phyloP scores from a whole-genome alignment of 805 yeast species.

The fission yeast (Schizosaccharomyces pombe) region DNA sequence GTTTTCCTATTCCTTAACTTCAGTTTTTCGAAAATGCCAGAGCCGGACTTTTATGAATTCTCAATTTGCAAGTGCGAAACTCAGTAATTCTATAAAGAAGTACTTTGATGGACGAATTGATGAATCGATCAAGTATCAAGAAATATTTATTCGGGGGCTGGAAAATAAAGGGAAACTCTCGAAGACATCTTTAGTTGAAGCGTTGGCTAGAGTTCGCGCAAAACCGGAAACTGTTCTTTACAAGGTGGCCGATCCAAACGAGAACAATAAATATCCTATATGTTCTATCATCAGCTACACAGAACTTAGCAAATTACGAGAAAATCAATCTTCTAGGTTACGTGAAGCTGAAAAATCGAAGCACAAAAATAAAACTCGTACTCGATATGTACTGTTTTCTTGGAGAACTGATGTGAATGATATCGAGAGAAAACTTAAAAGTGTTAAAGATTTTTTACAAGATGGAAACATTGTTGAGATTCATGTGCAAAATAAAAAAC shows the following conservation, averaged over 20 bases:
- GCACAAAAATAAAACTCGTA: not conserved
- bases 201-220: no score
- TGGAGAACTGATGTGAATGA: slow-evolving; percentile 1
- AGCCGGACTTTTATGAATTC: not conserved
- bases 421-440: not conserved
- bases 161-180: not conserved
- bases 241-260: no score
- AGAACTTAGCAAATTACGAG: not conserved
- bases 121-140: not conserved
- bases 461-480: not conserved
- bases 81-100: not conserved
- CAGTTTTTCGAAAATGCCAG: not conserved
- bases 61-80: not conserved
- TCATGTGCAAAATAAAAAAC: not conserved
- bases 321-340: not conserved
- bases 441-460: not conserved
- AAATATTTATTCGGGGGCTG: not conserved
- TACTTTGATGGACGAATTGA: not conserved
- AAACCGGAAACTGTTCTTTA: no score
- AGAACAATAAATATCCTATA: no score
- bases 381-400: not conserved
- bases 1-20: no score
- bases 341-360: not conserved
- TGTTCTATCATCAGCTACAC: no score
- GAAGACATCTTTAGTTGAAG: no score